A percentile compares a stretch with the other conserved stretches of the same genome.
These are phyloP conservation scores for Clarireedia homoeocarpa DNA, from an alignment of 2,329 filamentous ascomycete genomes.

Conservation along the genomic window DNA sequence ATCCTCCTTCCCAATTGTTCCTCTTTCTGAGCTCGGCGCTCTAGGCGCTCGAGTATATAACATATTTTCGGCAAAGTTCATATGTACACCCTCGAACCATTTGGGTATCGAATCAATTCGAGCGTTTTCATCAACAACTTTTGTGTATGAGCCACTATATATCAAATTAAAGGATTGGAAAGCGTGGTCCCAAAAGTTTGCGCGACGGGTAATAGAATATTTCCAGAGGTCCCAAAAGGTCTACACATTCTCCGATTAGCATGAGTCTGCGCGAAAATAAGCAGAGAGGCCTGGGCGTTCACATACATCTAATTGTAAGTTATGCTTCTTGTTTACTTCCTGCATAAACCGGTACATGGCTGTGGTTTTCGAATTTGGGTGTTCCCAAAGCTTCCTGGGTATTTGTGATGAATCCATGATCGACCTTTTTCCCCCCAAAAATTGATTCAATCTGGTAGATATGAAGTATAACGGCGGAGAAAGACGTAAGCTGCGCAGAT, in stretches of 20 bases:
- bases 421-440: neutral
- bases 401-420: conserved; percentile 22
- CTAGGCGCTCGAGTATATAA: conserved; percentile 49
- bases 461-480: neutral
- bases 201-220: conserved; percentile 56
- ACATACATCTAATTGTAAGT: conserved; percentile 48
- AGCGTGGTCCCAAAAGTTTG: conserved; percentile 57
- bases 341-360: conserved; percentile 62
- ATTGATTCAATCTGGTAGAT: neutral
- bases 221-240: conserved; percentile 62
- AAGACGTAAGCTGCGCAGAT: no score
- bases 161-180: conserved; percentile 55
- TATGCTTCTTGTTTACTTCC: conserved; percentile 49
- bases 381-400: conserved; percentile 62
- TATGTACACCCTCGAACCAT: conserved; percentile 67
- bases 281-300: neutral
- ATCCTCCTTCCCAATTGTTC: conserved; percentile 60
- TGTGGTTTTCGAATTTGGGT: conserved; percentile 52
- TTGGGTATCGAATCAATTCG: conserved; percentile 64
- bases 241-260: conserved; percentile 30
- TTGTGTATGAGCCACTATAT: conserved; percentile 49
- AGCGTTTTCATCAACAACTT: conserved; percentile 59
- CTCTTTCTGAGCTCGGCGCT: conserved; percentile 37
- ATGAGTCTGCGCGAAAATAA: neutral
- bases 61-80: conserved; percentile 78